phyloP scores from a whole-genome alignment of 108 stramenopile genomes.

The Skeletonema potamos region DNA sequence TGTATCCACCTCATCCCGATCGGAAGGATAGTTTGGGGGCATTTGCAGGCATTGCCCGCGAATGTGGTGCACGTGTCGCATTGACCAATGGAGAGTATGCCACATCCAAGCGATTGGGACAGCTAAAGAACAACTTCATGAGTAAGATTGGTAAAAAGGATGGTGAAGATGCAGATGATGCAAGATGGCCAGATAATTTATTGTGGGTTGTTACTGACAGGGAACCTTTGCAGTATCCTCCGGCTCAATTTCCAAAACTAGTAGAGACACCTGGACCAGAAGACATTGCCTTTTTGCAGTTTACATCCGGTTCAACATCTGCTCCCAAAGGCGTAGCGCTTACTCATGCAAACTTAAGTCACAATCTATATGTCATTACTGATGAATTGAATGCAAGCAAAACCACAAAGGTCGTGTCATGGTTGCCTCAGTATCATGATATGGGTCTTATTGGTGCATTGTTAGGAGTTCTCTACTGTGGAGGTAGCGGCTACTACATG shows the following conservation, averaged over 20 bases:
- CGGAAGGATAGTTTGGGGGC: slow-evolving; percentile 71
- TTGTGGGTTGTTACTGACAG: slow-evolving; percentile 74
- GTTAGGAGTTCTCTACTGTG: slow-evolving; percentile 92
- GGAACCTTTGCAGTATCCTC: slow-evolving; percentile 26
- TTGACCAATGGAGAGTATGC: slow-evolving; percentile 89
- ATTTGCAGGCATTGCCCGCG: slow-evolving; percentile 76
- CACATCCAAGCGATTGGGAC: slow-evolving; percentile 65
- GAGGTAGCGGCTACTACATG: slow-evolving; percentile 95
- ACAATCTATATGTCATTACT: slow-evolving; percentile 91
- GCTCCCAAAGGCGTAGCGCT: slow-evolving; percentile 96
- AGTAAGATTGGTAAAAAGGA: slow-evolving; percentile 10
- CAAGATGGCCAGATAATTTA: slow-evolving; percentile 75
- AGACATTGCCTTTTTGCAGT: slow-evolving; percentile 95
- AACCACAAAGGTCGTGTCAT: slow-evolving; percentile 92
- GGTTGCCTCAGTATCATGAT: slow-evolving; percentile 99
- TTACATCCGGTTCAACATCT: slow-evolving; percentile 95
- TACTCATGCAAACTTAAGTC: slow-evolving; percentile 85
- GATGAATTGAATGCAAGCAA: slow-evolving; percentile 67
- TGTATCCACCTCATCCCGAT: slow-evolving; percentile 94
- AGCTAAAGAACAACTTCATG: slow-evolving; percentile 38
- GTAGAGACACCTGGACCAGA: slow-evolving; percentile 17
- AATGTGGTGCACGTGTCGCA: slow-evolving; percentile 83
- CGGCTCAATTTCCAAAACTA: slow-evolving; percentile 4
- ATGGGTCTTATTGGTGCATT: slow-evolving; percentile 99
- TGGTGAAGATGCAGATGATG: slow-evolving; percentile 3